Conservation (phyloP, 1,284 basidiomycete genomes). For the Ceratobasidium papillatum region DNA sequence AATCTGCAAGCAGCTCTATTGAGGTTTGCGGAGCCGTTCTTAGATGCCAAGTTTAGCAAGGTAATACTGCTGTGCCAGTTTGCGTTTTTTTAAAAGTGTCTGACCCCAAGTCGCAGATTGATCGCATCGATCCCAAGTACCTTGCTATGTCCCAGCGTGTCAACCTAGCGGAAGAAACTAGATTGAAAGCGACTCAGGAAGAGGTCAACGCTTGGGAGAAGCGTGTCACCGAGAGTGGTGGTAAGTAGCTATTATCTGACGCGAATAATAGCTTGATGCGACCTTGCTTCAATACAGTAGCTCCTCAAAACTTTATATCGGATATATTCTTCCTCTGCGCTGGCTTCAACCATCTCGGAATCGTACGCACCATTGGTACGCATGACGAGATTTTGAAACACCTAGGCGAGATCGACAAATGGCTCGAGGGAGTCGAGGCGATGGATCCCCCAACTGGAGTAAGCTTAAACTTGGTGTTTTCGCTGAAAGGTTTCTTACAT, state of each 20-base stretch:
- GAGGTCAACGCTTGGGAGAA: slow-evolving; percentile 74
- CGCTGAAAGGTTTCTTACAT: background rate
- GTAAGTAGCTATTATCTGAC: background rate
- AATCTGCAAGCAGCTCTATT: slow-evolving; percentile 87
- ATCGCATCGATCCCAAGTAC: slow-evolving; percentile 89
- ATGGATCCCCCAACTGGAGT: slow-evolving; percentile 63
- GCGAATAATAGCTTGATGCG: background rate
- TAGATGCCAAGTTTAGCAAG: slow-evolving; percentile 92
- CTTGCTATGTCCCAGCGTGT: slow-evolving; percentile 77
- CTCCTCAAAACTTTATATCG: slow-evolving; percentile 89
- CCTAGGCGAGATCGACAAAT: slow-evolving; percentile 78
- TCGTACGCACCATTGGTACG: slow-evolving; percentile 79
- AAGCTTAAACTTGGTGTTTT: slow-evolving; percentile 47
- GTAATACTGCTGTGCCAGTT: slow-evolving; percentile 53
- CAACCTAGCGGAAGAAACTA: slow-evolving; percentile 84
- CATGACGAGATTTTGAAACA: slow-evolving; percentile 77
- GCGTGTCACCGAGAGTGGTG: slow-evolving; percentile 58
- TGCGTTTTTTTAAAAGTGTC: background rate
- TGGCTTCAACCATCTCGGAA: slow-evolving; percentile 86
- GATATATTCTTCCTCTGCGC: slow-evolving; percentile 91
- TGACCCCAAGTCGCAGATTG: slow-evolving; percentile 65
- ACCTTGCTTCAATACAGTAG: slow-evolving; percentile 29
- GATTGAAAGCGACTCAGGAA: slow-evolving; percentile 87
- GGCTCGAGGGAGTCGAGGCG: slow-evolving; percentile 77
- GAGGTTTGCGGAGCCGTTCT: slow-evolving; percentile 94